Base-by-base conservation (phyloP, 768 basidiomycete genomes). In the Leccinum pellstonianum region DNA sequence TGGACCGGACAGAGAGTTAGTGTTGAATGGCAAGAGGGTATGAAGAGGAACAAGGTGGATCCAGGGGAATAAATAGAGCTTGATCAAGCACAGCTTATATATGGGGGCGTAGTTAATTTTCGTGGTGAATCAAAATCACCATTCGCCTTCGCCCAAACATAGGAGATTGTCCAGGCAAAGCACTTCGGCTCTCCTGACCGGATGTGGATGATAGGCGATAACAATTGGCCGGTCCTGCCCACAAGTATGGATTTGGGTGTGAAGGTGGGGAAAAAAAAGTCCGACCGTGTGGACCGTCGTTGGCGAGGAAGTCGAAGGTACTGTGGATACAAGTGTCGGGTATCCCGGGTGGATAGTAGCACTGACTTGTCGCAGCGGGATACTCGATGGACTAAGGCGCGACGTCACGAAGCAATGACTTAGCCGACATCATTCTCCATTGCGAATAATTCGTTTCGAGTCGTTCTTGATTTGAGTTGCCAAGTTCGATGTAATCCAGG, bases 161-260 rank as follows among this genome's bases (percentile, higher is more conserved):
- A 55, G 64, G 55, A 60, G 62, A 8, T n/a, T 31, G 10, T 55
- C 57, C 58, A 52, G 9, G 37, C 59, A 51, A 11, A 58, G 59
- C 55, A 62, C 60, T 33, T 54, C n/a, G 17, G 56, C 65, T 29
- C 52, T 60, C 46, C 43, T 54, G 15, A 4, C 68, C 59, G 19
- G 53, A 70, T 64, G 58, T 4, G 58, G 59, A 55, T 37, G 38
- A 54, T 52, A 23, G 48, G 41, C 3, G 8, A 6, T 9, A 4
- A 55, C 35, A 38, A 50, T 57, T 33, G 41, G 54, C 12, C 29
- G 59, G 31, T 35, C 23, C 25, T 19, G 12, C 4, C 31, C 19
- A 52, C 9, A 31, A 9, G 43, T 25, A 12, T 51, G 7, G 19
- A 64, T 55, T 54, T 54, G 55, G 61, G 54, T 54, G 2, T 50